Evolutionary conservation across 257 asterid species (phyloP), one percentile per base, ranked within the genome.

Genomic region (Asclepias syriaca): DNA sequence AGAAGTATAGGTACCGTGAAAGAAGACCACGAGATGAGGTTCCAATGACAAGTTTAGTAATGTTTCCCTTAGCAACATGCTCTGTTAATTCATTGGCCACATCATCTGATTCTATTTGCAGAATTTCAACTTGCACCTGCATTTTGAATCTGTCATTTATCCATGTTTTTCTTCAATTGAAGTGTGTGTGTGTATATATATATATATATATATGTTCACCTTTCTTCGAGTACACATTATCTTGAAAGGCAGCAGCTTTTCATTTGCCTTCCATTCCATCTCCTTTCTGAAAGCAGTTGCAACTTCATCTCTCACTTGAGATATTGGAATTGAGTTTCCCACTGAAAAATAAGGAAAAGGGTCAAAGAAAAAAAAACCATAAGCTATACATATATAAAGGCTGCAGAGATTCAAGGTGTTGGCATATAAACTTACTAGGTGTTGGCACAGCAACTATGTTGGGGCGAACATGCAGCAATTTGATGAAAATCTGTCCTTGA

Each of bases 101-200:
- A 75, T 94, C 90, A 77, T 89, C 91, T 2, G 97, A 88, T 78
- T 92, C 98, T 29, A 92, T 81, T 70, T 88, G 97, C 59, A 82
- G 74, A 68, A 84, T 71, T 75, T 91, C 94, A 50, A 86, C 95
- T 76, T 82, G 85, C 40, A 87, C 95, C 98, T 94, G 89, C 84
- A 66, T 14, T 53, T 43, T 21, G 64, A 78, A 77, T 53, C 57
- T 6, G 51, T 46, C 34, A 72, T 46, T 32, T 56, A 34, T 49
- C 10, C 12, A n/a, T 1, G 45, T 24, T 70, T 51, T 14, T 3
- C 5, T 59, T 68, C 11, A 24, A 24, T 24, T 24, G 27, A 0
- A 24, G 27, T 24, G 27, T 24, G 27, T 24, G 0, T 24, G 0
- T 24, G 0, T 24, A 24, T 24, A 7, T 5, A 39, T 39, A 39